phyloP scores from a whole-genome alignment of 495 filamentous ascomycete species.

The Aspergillus baeticus region DNA sequence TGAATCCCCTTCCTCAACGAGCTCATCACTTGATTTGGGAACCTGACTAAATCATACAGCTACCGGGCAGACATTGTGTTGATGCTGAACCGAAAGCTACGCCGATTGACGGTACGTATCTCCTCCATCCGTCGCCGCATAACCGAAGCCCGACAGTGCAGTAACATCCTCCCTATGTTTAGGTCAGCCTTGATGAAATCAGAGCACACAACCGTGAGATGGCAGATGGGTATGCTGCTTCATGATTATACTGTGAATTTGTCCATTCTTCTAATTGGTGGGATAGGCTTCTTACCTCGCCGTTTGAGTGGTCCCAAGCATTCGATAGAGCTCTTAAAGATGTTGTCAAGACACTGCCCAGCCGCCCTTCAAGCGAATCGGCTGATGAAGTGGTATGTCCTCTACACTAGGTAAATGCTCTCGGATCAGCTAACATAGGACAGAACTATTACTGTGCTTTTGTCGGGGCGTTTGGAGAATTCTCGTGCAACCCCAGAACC shows the following conservation, averaged over 20 bases:
- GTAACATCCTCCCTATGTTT: slow-evolving; percentile 19
- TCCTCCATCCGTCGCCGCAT: background rate
- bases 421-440: slow-evolving; percentile 8
- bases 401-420: background rate
- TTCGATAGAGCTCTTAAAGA: slow-evolving; percentile 89
- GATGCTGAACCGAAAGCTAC: slow-evolving; percentile 86
- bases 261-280: slow-evolving; percentile 4
- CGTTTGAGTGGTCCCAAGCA: slow-evolving; percentile 83
- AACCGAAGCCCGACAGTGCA: background rate
- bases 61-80: slow-evolving; percentile 85
- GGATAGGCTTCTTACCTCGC: slow-evolving; percentile 67
- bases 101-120: slow-evolving; percentile 59
- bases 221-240: slow-evolving; percentile 65
- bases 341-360: slow-evolving; percentile 73
- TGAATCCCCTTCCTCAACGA: background rate
- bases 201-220: slow-evolving; percentile 85
- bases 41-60: slow-evolving; percentile 33
- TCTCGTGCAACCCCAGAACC: slow-evolving; percentile 91
- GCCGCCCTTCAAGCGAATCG: slow-evolving; percentile 58
- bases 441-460: slow-evolving; percentile 92
- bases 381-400: slow-evolving; percentile 59
- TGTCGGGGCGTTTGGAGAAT: slow-evolving; percentile 91
- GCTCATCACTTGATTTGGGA: background rate
- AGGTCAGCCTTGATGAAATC: slow-evolving; percentile 94
- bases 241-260: background rate